Evolutionary conservation across 495 filamentous ascomycete genomes (phyloP), one percentile per base, ranked within the genome.

Genomic region (Xeromyces bisporus): DNA sequence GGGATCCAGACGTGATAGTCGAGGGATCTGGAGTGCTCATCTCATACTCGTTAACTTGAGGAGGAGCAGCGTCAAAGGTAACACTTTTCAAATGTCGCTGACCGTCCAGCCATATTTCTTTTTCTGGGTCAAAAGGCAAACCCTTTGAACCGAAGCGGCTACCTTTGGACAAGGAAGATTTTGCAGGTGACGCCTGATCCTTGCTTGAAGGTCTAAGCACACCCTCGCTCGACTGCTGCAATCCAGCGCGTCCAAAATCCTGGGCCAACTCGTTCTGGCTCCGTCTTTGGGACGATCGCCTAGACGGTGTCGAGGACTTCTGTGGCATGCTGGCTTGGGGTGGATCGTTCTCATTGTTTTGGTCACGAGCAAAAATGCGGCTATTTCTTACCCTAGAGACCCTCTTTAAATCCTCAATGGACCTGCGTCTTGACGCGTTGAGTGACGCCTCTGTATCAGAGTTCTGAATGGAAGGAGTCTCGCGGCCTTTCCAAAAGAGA

Each of bases 331-430:
- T 77, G 15, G 77, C 51, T 31, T 73, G 68, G n/a, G 79, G 60
- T 7, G 84, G 84, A 44, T 93, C 84, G 50, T 93, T 91, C 45
- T 93, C 82, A 43, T 87, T 69, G 45, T 83, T 80, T 40, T 80
- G 69, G 51, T 92, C 82, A 17, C 82, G 78, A 14, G 82, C 80
- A 42, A 93, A 80, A 65, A 94, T 93, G 58, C 71, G 86, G 64
- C 85, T 89, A 58, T 93, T 96, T 58, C 89, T 92, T 30, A 97
- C 89, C 24, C 89, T 77, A 23, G 87, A 93, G 3, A 79, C 84
- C 40, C 78, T 77, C 60, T 94, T 91, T 34, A 97, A 56, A 29
- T 84, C 82, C 55, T 97, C 89, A 34, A 96, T 76, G 7, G 87
- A 94, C 3, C 83, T 76, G 39, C 87, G 77, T 44, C 80, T 77